Conservation (phyloP, 2,329 filamentous ascomycete species). For the Fonsecaea nubica region DNA sequence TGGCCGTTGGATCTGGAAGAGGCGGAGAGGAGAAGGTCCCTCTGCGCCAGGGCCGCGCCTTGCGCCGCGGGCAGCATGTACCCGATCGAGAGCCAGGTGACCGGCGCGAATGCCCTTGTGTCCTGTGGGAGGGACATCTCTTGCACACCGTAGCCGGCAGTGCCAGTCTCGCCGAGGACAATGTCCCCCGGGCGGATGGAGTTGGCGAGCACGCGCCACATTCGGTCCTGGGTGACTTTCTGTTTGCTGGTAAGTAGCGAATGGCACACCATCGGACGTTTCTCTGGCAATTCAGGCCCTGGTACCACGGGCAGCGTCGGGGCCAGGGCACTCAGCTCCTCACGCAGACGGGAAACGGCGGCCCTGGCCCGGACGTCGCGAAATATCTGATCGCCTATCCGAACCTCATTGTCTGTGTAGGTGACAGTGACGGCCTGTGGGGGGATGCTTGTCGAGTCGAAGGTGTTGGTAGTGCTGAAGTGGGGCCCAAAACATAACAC, state of each 20-base stretch:
- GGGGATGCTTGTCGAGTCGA: constrained; percentile 48
- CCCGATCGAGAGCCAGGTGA: constrained; percentile 66
- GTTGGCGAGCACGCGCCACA: constrained; percentile 57
- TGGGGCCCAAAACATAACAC: constrained; percentile 57
- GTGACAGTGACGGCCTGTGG: constrained; percentile 44
- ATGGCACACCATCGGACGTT: neutral
- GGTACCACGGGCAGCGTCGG: neutral
- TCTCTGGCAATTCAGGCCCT: neutral
- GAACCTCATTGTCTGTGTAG: constrained; percentile 46
- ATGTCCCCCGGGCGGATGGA: constrained; percentile 61
- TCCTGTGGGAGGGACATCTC: constrained; percentile 58
- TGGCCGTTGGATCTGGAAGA: constrained; percentile 28
- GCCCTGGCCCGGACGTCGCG: constrained; percentile 38
- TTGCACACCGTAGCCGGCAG: constrained; percentile 61
- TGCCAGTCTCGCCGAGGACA: constrained; percentile 64
- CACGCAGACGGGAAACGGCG: neutral
- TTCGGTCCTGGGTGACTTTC: constrained; percentile 29
- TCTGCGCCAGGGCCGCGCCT: constrained; percentile 63
- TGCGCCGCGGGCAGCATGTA: constrained; percentile 65
- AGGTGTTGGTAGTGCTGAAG: constrained; percentile 55
- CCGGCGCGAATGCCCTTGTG: constrained; percentile 56
- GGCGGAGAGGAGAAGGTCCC: constrained; percentile 47
- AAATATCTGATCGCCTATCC: constrained; percentile 42
- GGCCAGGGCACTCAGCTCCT: neutral
- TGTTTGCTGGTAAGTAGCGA: neutral